These are phyloP conservation scores for Penicillium samsonianum DNA, from an alignment of 495 filamentous ascomycete genomes.

Conservation along the genomic window DNA sequence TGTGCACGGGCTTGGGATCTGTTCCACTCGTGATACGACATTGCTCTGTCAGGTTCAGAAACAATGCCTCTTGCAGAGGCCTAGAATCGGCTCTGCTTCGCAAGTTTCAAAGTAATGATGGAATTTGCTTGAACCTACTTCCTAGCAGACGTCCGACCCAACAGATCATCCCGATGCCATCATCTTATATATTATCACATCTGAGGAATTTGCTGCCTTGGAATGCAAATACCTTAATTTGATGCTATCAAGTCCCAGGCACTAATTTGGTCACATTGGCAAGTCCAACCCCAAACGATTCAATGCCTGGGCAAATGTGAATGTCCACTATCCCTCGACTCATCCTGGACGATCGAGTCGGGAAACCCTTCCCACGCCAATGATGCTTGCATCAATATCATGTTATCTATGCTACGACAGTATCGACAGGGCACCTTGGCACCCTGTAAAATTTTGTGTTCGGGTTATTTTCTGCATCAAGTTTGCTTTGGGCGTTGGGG, in stretches of 20 bases:
- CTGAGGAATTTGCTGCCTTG: neutral
- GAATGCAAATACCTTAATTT: neutral
- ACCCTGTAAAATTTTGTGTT: slow-evolving; percentile 22
- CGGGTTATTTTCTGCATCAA: slow-evolving; percentile 13
- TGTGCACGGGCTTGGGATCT: slow-evolving; percentile 94
- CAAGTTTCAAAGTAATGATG: slow-evolving; percentile 9
- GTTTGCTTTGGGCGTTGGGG: slow-evolving; percentile 20
- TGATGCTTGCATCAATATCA: slow-evolving; percentile 29
- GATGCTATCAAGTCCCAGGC: neutral
- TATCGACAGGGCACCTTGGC: slow-evolving; percentile 14
- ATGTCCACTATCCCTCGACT: slow-evolving; percentile 10
- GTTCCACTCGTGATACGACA: slow-evolving; percentile 76
- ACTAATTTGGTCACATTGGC: neutral
- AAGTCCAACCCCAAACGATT: slow-evolving; percentile 1
- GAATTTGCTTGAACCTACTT: slow-evolving; percentile 8
- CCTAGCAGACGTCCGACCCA: neutral
- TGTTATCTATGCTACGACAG: slow-evolving; percentile 27
- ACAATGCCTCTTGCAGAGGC: neutral
- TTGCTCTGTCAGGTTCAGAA: neutral
- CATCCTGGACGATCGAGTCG: slow-evolving; percentile 26
- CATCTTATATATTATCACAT: neutral
- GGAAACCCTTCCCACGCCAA: slow-evolving; percentile 13
- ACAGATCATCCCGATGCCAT: neutral
- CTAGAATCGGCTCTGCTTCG: neutral
- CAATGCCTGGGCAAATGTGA: slow-evolving; percentile 12